Evolutionary conservation across 371 early-diverging fungal species (phyloP), one percentile per base, ranked within the genome.

Genomic region (Nematocida parisii): DNA sequence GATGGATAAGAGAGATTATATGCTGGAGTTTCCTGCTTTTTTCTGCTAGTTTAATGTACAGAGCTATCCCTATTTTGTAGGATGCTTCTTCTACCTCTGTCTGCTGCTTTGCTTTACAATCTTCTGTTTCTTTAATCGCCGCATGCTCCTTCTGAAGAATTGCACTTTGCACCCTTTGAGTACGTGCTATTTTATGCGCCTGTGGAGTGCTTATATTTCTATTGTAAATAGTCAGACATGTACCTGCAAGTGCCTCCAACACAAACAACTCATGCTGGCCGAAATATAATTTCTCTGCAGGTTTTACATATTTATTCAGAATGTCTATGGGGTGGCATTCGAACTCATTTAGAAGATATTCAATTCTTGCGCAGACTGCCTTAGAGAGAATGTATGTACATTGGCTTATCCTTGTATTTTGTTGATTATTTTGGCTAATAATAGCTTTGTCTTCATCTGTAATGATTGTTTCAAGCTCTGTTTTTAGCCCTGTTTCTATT

Each of bases 1-100:
- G 42, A 55, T 77, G 80, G 18, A 77, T 56, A 18, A 77, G 60
- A 15, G 75, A 47, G 15, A 77, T 71, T n/a, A 77, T 27, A 56
- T 77, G 44, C 54, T 77, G 56, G 0, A 45, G 13, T 15, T 57
- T 70, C 15, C 18, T 46, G 5, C 24, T 39, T 13, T n/a, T 42
- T 22, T 67, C 55, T 33, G 58, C 47, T 40, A 77, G 71, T 22
- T 24, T n/a, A 13, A 70, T 70, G 42, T 50, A 71, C 52, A 77
- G 44, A 47, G 13, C 18, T 5, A 77, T 33, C 2, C 80, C 80
- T 24, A 77, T 39, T 5, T 40, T 5, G 22, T 9, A 68, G 5
- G 80, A 47, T 6, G 42, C 4, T 22, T 57, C 57, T 58, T 77
- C 71, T 39, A 67, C 67, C 56, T 77, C 44, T 27, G 80, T 77